Percentiles rank a stretch among this genome's conserved stretches.
phyloP scores from a whole-genome alignment of 169 alveolate genomes.

The Plasmodium inui region DNA sequence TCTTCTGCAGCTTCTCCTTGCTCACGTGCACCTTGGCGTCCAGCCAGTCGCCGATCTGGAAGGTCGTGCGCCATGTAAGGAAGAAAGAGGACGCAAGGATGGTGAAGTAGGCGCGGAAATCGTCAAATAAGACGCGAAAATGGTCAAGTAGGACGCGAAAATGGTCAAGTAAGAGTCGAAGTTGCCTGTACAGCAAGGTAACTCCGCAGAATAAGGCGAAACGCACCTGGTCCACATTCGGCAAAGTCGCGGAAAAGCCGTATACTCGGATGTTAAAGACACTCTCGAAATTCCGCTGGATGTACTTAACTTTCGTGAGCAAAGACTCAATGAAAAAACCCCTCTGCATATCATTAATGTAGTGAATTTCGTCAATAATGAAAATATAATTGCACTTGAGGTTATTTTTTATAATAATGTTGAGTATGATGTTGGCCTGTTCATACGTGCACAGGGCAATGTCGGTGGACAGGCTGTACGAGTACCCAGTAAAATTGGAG shows the following conservation, averaged over 20 bases:
- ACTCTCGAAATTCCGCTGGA: slow-evolving; percentile 7
- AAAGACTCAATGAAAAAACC: slow-evolving; percentile 36
- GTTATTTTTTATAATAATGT: slow-evolving; percentile 51
- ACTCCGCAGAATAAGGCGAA: neutral
- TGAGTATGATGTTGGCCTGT: slow-evolving; percentile 63
- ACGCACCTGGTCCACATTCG: slow-evolving; percentile 49
- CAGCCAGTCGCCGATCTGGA: slow-evolving; percentile 52
- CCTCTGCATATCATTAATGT: slow-evolving; percentile 20
- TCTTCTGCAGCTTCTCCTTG: slow-evolving; percentile 21
- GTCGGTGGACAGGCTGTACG: slow-evolving; percentile 43
- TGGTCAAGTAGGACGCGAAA: neutral
- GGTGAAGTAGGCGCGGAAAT: neutral
- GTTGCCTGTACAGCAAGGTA: neutral
- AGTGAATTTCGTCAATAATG: slow-evolving; percentile 69
- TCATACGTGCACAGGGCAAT: slow-evolving; percentile 67
- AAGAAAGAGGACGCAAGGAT: neutral
- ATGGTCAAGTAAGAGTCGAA: neutral
- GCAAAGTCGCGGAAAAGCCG: slow-evolving; percentile 63
- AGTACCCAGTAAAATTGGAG: slow-evolving; percentile 42
- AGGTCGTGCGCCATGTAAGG: neutral
- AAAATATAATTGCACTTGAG: slow-evolving; percentile 32
- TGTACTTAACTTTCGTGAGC: slow-evolving; percentile 51
- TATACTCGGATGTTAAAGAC: neutral
- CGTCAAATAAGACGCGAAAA: too few species aligned
- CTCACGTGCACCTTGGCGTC: slow-evolving; percentile 61